Base-by-base conservation (phyloP, 2,329 filamentous ascomycete species). In the Dothistroma pini region DNA sequence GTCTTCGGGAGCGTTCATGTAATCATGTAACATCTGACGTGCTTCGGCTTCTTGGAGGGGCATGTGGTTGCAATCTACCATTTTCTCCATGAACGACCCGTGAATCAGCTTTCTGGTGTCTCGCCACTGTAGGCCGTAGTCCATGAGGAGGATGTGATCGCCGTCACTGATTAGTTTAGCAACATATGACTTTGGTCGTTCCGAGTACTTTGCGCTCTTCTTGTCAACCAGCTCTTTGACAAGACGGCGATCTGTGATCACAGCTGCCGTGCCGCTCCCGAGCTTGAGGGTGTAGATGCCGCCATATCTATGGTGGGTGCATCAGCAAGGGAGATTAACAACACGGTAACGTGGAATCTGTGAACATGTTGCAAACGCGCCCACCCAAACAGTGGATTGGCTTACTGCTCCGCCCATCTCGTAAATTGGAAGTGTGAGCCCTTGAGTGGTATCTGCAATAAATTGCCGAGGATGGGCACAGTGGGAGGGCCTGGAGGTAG, bases 131-230 rank as follows among this genome's bases (percentile, higher is more conserved):
- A 75, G 70, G 0, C 78, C 77, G 52, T 81, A 80, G 41, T 79
- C 69, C 76, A 82, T 81, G 25, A 79, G 66, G 3, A 81, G 71
- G 4, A 81, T 69, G 64, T 83, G 80, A 63, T 82, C 76, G 2
- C 79, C 79, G 2, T 74, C 70, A 3, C 77, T 77, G 54, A 83
- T 80, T 29, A 83, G 68, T 35, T 78, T 69, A 1, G 74, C 72
- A 10, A 82, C 76, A 58, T 79, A 77, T 0, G 74, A 78, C 10
- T 60, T 61, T 10, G 69, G 70, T 16, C 69, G 64, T 0, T 69
- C 65, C 0, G 80, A 80, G 66, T 79, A 81, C 9, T 77, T 75
- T 31, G 69, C 70, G 34, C 75, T 77, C 52, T 75, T 78, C 67
- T 79, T 80, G 66, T 82, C 80, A 12, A 82, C 57, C 2, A 80